A percentile compares a stretch with the other conserved stretches of the same genome.
These are phyloP conservation scores for Crithidia expoeki DNA, from an alignment of 208 protist genomes.

Conservation along the genomic window DNA sequence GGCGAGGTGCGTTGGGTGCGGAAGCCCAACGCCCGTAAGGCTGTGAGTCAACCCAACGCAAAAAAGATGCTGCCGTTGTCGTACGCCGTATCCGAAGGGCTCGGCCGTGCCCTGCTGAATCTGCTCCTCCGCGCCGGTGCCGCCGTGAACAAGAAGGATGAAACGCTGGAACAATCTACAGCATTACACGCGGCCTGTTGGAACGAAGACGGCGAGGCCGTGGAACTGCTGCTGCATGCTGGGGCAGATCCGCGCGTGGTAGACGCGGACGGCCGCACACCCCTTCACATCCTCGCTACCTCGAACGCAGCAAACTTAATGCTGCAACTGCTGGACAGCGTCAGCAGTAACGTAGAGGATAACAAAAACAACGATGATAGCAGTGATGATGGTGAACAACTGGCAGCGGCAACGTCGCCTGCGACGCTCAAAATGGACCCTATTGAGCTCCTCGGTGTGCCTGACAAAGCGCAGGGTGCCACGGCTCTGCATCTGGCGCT, in stretches of 20 bases:
- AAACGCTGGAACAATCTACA: conserved; percentile 37
- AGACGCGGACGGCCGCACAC: conserved; percentile 53
- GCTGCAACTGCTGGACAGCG: conserved; percentile 30
- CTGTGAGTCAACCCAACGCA: conserved; percentile 20
- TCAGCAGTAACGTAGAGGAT: neutral
- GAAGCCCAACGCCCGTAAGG: conserved; percentile 19
- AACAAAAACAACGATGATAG: conserved; percentile 8
- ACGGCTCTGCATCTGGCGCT: conserved; percentile 48
- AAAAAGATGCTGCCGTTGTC: conserved; percentile 54
- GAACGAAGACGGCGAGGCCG: conserved; percentile 50
- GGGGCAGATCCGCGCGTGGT: conserved; percentile 48
- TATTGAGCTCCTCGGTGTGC: conserved; percentile 31
- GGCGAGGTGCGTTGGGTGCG: conserved; percentile 13
- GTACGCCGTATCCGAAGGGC: conserved; percentile 48
- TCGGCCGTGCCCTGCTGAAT: conserved; percentile 32
- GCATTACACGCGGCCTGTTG: conserved; percentile 57
- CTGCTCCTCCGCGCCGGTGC: conserved; percentile 52
- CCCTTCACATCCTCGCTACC: conserved; percentile 61
- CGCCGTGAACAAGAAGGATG: conserved; percentile 44
- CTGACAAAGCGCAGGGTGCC: conserved; percentile 21
- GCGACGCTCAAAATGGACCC: conserved; percentile 28
- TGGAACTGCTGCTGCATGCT: conserved; percentile 38
- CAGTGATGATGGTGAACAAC: neutral
- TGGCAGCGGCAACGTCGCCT: conserved; percentile 7
- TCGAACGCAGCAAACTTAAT: conserved; percentile 44